Conservation (phyloP, 768 basidiomycete species). For the Podaxis rugospora region DNA sequence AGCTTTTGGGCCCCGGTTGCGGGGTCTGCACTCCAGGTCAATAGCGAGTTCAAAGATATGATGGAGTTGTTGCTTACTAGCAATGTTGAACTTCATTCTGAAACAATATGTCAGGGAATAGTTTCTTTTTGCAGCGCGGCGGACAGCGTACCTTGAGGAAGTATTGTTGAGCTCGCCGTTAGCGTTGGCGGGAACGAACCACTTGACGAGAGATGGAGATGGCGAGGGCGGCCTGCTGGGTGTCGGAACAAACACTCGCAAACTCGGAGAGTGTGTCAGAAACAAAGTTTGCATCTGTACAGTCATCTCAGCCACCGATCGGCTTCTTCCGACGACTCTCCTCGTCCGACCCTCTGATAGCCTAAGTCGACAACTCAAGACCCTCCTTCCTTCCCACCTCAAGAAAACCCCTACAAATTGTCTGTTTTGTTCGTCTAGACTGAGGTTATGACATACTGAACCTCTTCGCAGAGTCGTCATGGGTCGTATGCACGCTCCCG, state of each 20-base stretch:
- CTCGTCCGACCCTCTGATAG: background rate
- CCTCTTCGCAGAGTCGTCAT: conserved; percentile 44
- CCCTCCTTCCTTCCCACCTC: conserved; percentile 41
- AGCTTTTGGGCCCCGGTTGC: conserved; percentile 98
- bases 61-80: conserved; percentile 55
- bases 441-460: conserved; percentile 13
- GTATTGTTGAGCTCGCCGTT: conserved; percentile 33
- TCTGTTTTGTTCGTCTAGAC: conserved; percentile 14
- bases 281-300: conserved; percentile 63
- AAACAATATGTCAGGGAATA: conserved; percentile 15
- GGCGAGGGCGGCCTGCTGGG: conserved; percentile 20
- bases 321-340: conserved; percentile 28
- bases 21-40: conserved; percentile 57
- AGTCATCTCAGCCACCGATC: conserved; percentile 45
- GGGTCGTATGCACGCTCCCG: conserved; percentile 99
- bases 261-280: conserved; percentile 15
- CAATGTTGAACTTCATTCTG: conserved; percentile 97
- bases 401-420: conserved; percentile 33
- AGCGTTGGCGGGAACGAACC: conserved; percentile 40
- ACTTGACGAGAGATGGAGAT: conserved; percentile 26
- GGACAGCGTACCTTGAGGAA: conserved; percentile 26
- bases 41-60: background rate
- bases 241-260: conserved; percentile 29
- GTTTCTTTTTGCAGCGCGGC: background rate
- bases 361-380: conserved; percentile 16